These are phyloP conservation scores for Diaporthe ampelina DNA, from an alignment of 2,329 filamentous ascomycete species.

Conservation along the genomic window DNA sequence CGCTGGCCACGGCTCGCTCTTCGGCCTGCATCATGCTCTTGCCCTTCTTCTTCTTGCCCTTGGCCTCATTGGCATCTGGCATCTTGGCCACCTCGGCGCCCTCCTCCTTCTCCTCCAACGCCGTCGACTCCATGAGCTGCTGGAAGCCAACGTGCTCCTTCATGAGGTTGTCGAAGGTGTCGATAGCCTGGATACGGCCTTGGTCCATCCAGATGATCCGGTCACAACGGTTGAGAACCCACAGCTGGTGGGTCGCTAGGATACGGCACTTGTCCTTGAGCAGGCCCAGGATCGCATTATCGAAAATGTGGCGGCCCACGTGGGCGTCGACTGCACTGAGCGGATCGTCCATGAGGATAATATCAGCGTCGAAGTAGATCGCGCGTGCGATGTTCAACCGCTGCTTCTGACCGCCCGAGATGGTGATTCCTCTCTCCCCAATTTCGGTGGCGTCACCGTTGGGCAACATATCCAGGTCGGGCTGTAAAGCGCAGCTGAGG, in stretches of 20 bases:
- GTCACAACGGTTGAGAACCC: conserved; percentile 76
- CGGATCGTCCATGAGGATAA: conserved; percentile 52
- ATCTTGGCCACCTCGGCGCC: conserved; percentile 62
- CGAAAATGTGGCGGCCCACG: conserved; percentile 65
- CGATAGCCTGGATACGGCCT: conserved; percentile 71
- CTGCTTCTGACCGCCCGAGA: conserved; percentile 97
- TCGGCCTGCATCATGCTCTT: conserved; percentile 78
- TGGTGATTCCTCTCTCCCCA: conserved; percentile 93
- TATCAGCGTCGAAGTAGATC: conserved; percentile 53
- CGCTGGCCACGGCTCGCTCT: conserved; percentile 80
- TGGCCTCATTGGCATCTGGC: conserved; percentile 49
- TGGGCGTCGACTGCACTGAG: conserved; percentile 53
- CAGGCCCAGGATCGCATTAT: conserved; percentile 77
- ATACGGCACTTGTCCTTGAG: conserved; percentile 77
- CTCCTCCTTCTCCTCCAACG: conserved; percentile 76
- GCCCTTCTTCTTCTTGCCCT: conserved; percentile 69
- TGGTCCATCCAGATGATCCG: conserved; percentile 77
- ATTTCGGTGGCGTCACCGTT: conserved; percentile 92
- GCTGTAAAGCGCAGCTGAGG: conserved; percentile 79
- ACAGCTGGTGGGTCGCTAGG: conserved; percentile 77
- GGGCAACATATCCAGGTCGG: conserved; percentile 94
- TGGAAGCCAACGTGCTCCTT: conserved; percentile 77
- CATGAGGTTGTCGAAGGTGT: conserved; percentile 76
- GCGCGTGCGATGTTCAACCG: conserved; percentile 89
- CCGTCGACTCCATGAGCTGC: conserved; percentile 87